Percentiles rank a stretch among this genome's conserved stretches.
Conservation (phyloP, 1,139 yeast genomes). For the Candida labiduridarum region DNA sequence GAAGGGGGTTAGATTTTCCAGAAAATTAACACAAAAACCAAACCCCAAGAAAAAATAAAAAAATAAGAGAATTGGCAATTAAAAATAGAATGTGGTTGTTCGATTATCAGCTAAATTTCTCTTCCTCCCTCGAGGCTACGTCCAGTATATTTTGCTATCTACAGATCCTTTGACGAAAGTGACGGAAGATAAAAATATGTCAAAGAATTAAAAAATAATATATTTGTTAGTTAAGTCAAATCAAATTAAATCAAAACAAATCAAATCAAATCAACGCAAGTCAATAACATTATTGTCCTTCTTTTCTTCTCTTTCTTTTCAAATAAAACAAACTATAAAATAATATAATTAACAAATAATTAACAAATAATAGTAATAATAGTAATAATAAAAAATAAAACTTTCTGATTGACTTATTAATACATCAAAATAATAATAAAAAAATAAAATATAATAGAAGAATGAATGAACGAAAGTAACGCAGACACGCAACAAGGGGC, state of each 20-base stretch:
- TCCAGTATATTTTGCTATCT: not conserved
- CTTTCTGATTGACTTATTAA: constrained; percentile 4
- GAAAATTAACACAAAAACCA: not conserved
- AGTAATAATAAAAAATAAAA: not conserved
- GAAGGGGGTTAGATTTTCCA: not conserved
- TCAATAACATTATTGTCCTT: no score
- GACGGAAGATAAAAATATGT: not conserved
- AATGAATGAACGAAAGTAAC: not conserved
- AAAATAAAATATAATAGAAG: not conserved
- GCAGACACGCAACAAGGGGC: constrained; percentile 20
- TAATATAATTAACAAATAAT: not conserved
- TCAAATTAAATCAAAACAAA: not conserved
- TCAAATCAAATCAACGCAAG: no score
- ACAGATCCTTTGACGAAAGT: not conserved
- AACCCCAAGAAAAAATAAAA: not conserved
- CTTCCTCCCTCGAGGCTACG: not conserved
- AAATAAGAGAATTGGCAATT: not conserved
- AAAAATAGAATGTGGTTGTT: not conserved
- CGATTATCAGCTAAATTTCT: not conserved
- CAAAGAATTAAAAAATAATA: not conserved
- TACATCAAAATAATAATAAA: constrained; percentile 1
- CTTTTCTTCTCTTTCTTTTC: not conserved
- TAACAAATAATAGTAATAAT: not conserved
- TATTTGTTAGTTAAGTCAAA: not conserved
- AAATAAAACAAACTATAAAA: constrained; percentile 2